phyloP scores from a whole-genome alignment of 139 green algal species.

The Auxenochlorella pyrenoidosa region DNA sequence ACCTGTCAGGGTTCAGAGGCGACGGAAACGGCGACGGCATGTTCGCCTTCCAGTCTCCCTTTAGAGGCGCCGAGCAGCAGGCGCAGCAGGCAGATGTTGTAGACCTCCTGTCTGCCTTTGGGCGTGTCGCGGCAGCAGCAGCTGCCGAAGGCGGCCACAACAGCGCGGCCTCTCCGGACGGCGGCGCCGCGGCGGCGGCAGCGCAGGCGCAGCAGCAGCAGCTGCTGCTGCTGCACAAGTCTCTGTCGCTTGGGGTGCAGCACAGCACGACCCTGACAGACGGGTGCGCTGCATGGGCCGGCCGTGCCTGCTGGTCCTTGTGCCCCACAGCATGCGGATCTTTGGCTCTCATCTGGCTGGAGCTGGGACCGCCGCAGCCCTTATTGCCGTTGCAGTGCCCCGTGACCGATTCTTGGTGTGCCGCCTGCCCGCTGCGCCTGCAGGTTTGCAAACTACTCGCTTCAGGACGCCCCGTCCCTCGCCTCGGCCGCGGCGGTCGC shows the following conservation, averaged over 20 bases:
- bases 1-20: too few relatives aligned
- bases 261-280: slow-evolving; percentile 21
- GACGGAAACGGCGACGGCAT: too few relatives aligned
- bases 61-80: not conserved
- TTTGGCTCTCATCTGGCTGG: not conserved
- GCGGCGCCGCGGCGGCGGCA: not conserved
- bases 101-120: not conserved
- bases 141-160: not conserved
- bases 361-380: too few relatives aligned
- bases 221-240: not conserved
- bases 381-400: too few relatives aligned
- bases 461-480: not conserved
- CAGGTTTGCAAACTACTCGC: slow-evolving; percentile 11
- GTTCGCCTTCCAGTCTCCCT: slow-evolving; percentile 5
- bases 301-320: too few relatives aligned
- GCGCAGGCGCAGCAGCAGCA: slow-evolving; percentile 1
- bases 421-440: not conserved
- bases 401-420: not conserved
- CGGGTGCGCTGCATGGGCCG: not conserved
- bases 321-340: not conserved
- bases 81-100: not conserved
- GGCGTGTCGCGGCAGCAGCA: not conserved
- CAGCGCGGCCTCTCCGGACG: not conserved
- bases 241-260: not conserved
- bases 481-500: not conserved